These are phyloP conservation scores for Biscogniauxia sp. DNA, from an alignment of 2,329 filamentous ascomycete genomes.

Conservation along the genomic window DNA sequence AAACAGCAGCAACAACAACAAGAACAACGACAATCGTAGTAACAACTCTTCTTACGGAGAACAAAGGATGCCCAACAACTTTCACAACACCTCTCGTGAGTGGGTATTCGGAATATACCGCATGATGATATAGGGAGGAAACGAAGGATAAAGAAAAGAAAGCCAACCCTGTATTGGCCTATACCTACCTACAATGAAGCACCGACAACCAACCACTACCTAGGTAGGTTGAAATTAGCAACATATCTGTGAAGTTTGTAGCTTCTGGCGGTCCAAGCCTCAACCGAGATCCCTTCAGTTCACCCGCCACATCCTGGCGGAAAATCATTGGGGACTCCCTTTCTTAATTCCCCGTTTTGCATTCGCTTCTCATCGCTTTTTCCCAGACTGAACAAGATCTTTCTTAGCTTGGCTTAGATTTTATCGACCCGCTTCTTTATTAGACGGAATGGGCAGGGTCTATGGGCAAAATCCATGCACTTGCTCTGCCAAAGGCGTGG, in stretches of 20 bases:
- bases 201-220: background rate
- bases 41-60: background rate
- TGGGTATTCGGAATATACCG: background rate
- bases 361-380: background rate
- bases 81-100: background rate
- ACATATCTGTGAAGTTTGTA: background rate
- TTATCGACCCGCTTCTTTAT: background rate
- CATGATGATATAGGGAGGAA: background rate
- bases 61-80: background rate
- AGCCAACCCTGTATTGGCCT: background rate
- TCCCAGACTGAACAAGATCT: background rate
- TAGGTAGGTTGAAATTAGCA: too few relatives aligned
- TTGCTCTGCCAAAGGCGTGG: background rate
- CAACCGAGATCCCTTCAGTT: background rate
- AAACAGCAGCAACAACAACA: conserved; percentile 3
- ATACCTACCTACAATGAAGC: background rate
- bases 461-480: background rate
- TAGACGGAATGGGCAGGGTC: background rate
- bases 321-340: background rate
- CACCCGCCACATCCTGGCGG: background rate
- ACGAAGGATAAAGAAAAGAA: background rate
- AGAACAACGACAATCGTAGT: too few relatives aligned
- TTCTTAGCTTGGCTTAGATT: background rate
- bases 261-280: background rate
- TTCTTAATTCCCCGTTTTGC: background rate